Percentiles rank a stretch among this genome's conserved stretches.
Evolutionary conservation across 2,329 filamentous ascomycete species (phyloP).

Genomic region (Colletotrichum abscissum): DNA sequence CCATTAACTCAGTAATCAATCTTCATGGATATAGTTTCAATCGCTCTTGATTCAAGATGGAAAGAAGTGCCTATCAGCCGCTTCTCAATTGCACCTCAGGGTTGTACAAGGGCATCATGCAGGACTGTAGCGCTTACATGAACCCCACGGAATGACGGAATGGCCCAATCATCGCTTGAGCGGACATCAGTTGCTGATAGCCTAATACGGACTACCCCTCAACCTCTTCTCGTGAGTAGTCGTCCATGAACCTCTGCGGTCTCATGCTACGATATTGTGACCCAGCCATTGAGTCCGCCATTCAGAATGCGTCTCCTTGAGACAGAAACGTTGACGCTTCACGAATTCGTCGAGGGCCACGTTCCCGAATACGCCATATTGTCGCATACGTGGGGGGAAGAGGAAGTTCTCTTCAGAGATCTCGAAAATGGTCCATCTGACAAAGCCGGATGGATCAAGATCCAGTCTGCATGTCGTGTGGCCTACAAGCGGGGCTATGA

Average conservation of each 20-base stretch:
- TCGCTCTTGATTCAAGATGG: neutral
- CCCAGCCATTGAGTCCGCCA: accelerated
- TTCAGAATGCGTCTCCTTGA: neutral
- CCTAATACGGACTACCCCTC: neutral
- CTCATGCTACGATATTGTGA: accelerated
- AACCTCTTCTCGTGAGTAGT: neutral
- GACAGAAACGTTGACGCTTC: neutral
- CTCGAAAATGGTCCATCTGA: neutral
- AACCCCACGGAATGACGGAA: neutral
- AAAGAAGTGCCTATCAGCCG: no score
- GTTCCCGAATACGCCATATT: conserved; percentile 42
- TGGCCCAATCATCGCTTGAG: conserved; percentile 27
- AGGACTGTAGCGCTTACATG: neutral
- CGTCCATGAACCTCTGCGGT: no score
- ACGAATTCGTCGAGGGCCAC: neutral
- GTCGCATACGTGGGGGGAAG: conserved; percentile 42
- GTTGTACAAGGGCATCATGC: neutral
- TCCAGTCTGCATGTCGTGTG: conserved; percentile 27
- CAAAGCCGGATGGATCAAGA: conserved; percentile 37
- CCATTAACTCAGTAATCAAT: no score
- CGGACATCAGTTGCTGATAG: neutral
- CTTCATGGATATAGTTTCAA: no score
- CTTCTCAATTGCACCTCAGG: no score
- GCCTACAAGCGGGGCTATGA: conserved; percentile 39
- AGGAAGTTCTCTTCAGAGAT: conserved; percentile 41